Conservation (phyloP, 2,329 filamentous ascomycete species). For the Beauveria medogensis region DNA sequence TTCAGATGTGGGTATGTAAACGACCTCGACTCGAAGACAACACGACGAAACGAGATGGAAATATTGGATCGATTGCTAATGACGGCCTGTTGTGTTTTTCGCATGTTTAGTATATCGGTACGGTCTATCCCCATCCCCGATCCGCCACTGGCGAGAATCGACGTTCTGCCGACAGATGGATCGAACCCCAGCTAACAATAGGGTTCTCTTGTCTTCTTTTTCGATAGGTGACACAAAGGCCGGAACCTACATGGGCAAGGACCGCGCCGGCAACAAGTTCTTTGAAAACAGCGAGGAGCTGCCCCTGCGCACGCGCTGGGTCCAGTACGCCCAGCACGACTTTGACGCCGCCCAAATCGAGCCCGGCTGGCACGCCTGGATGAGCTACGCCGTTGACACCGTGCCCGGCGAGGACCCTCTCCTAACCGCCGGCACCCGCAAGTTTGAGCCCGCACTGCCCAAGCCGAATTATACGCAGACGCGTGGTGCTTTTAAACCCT, state of each 20-base stretch:
- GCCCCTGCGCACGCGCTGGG: slow-evolving; percentile 92
- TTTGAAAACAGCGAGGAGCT: slow-evolving; percentile 95
- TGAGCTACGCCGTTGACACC: slow-evolving; percentile 86
- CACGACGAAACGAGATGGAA: slow-evolving; percentile 14
- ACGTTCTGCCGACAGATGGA: background rate
- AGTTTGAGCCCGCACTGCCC: slow-evolving; percentile 68
- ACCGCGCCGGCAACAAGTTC: slow-evolving; percentile 95
- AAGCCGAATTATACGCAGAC: slow-evolving; percentile 67
- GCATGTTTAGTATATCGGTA: slow-evolving; percentile 48
- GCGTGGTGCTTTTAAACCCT: slow-evolving; percentile 80
- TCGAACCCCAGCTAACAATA: background rate
- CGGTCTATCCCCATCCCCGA: slow-evolving; percentile 1
- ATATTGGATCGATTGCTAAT: background rate
- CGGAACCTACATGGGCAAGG: slow-evolving; percentile 73
- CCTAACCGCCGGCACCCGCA: slow-evolving; percentile 55
- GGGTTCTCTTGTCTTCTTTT: rapidly evolving
- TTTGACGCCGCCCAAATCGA: slow-evolving; percentile 79
- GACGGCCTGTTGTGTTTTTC: background rate
- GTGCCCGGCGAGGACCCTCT: slow-evolving; percentile 71
- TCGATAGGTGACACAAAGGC: slow-evolving; percentile 85
- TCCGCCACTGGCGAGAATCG: background rate
- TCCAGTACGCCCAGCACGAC: slow-evolving; percentile 89
- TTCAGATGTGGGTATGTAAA: slow-evolving; percentile 80
- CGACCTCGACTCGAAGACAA: slow-evolving; percentile 16
- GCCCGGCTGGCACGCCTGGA: slow-evolving; percentile 97